phyloP scores from a whole-genome alignment of 2,329 filamentous ascomycete genomes.

The Nemania sp. region DNA sequence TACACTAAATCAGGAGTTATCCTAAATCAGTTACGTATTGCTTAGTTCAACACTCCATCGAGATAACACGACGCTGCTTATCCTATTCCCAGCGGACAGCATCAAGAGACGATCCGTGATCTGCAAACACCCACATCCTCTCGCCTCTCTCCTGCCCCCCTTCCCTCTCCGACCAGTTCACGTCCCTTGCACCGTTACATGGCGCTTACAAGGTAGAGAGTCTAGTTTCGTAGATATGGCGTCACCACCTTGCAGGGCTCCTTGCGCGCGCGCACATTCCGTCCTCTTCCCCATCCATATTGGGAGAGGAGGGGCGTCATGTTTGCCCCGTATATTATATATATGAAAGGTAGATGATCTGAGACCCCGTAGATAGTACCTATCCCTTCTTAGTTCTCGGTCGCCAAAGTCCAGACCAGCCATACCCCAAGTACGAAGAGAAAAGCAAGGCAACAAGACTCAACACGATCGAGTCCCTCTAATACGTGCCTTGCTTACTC shows the following conservation, averaged over 20 bases:
- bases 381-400: neutral
- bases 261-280: neutral
- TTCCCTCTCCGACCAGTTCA: neutral
- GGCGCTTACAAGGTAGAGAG: neutral
- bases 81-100: neutral
- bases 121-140: slow-evolving; percentile 2
- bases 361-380: neutral
- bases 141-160: neutral
- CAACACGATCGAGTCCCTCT: neutral
- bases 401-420: neutral
- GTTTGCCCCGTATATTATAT: neutral
- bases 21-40: too few relatives aligned
- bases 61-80: neutral
- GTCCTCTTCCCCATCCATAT: too few relatives aligned
- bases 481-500: too few relatives aligned
- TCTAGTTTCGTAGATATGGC: slow-evolving; percentile 22
- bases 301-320: too few relatives aligned
- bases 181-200: neutral
- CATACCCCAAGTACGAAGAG: neutral
- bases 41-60: too few relatives aligned
- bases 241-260: slow-evolving; percentile 16
- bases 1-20: too few relatives aligned
- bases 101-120: slow-evolving; percentile 2
- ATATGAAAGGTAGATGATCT: neutral
- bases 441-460: neutral